Conservation (phyloP, 805 yeast species). For the Kluyveromyces lactis region DNA sequence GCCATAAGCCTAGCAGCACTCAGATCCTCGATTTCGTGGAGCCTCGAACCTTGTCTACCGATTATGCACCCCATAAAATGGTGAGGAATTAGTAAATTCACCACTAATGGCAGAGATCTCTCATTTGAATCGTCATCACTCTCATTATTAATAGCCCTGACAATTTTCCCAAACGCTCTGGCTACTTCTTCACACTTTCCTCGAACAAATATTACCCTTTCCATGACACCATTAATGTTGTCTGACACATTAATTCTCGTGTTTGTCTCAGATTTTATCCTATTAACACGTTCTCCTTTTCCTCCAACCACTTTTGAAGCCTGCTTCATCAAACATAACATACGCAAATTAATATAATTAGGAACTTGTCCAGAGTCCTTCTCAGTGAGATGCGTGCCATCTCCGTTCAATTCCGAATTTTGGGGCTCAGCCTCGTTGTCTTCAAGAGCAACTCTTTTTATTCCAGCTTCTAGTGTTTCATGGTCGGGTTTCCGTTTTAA, state of each 20-base stretch:
- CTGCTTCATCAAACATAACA: constrained; percentile 68
- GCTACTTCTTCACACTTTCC: constrained; percentile 77
- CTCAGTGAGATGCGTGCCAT: neutral
- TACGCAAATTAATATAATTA: constrained; percentile 57
- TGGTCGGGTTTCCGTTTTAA: constrained; percentile 69
- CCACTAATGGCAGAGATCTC: constrained; percentile 43
- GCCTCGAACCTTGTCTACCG: constrained; percentile 66
- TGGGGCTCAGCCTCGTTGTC: constrained; percentile 24
- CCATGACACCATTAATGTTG: constrained; percentile 61
- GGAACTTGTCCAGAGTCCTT: constrained; percentile 36
- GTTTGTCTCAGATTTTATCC: constrained; percentile 51
- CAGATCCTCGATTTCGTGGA: constrained; percentile 73
- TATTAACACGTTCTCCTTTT: constrained; percentile 67
- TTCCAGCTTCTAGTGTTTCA: constrained; percentile 40
- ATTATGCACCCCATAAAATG: constrained; percentile 73
- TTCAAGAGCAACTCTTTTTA: constrained; percentile 64
- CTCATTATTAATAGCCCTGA: constrained; percentile 45
- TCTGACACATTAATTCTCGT: constrained; percentile 67
- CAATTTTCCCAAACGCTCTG: constrained; percentile 68
- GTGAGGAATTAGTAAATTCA: constrained; percentile 66
- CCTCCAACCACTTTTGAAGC: constrained; percentile 72
- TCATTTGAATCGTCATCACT: constrained; percentile 51
- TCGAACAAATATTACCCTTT: constrained; percentile 62
- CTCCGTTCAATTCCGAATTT: constrained; percentile 2
- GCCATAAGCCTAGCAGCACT: constrained; percentile 74